Percentiles rank a stretch among this genome's conserved stretches.
These are phyloP conservation scores for Candida orba DNA, from an alignment of 805 yeast species.

Conservation along the genomic window DNA sequence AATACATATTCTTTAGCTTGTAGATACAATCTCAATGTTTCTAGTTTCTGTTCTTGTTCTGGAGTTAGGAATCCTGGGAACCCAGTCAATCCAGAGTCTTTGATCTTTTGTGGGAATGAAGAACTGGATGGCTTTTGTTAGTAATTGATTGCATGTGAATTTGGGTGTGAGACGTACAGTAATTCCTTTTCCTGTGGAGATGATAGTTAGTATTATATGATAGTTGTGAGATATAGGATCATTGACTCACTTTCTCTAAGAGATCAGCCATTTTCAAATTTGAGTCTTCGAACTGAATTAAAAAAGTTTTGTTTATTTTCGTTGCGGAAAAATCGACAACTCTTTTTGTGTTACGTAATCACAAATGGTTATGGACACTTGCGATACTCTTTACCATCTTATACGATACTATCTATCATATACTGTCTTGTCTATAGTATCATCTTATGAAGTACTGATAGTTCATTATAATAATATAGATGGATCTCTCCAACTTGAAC, in stretches of 20 bases:
- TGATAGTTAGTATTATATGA: too few species aligned
- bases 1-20: constrained; percentile 59
- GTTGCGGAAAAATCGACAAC: neutral
- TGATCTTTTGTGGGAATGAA: constrained; percentile 66
- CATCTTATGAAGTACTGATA: too few species aligned
- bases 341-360: too few species aligned
- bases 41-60: constrained; percentile 55
- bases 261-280: too few species aligned
- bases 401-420: too few species aligned
- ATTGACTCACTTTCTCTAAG: too few species aligned
- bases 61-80: constrained; percentile 74
- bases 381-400: too few species aligned
- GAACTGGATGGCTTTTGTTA: constrained; percentile 10
- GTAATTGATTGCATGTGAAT: neutral
- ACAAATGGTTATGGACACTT: too few species aligned
- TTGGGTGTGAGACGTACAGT: neutral
- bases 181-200: constrained; percentile 4
- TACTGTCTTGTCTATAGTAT: too few species aligned
- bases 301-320: neutral
- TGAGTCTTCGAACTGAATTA: too few species aligned
- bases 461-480: too few species aligned
- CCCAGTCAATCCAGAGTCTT: constrained; percentile 62
- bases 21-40: constrained; percentile 50
- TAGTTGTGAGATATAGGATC: too few species aligned
- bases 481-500: constrained; percentile 5